Evolutionary conservation across 495 filamentous ascomycete genomes (phyloP), one percentile per base, ranked within the genome.

Genomic region (Annulohypoxylon stygium): DNA sequence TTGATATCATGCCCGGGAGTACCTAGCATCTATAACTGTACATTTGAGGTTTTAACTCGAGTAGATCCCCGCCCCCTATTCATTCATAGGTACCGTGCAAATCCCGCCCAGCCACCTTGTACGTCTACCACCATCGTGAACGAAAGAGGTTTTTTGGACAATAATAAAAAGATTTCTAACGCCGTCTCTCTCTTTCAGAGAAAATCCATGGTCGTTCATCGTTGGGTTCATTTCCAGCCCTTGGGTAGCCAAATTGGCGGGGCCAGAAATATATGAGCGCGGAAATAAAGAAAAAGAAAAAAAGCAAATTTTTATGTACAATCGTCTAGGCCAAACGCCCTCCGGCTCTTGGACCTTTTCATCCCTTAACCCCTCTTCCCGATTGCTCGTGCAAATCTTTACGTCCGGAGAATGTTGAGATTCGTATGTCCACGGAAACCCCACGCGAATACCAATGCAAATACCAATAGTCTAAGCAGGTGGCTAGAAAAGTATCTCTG

Each of bases 371-470:
- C 20, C 14, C 41, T 61, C 54, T 53, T 73, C 25, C 66, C 55
- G 71, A 74, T 74, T 74, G 71, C 71, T 74, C 71, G 61, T 61
- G 65, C 61, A 58, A 54, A 74, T 65, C 48, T 62, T 74, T 60
- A 30, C 37, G 45, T 47, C 61, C 53, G 71, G 37, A 62, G 65
- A 65, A n/a, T 37, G 54, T 11, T 41, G 61, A 59, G 43, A 55
- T 16, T 67, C 61, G 66, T 48, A 36, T 48, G 36, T 36, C 65
- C 37, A 53, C 55, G 66, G 61, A 69, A 59, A 51, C 61, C 54
- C 61, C 55, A 69, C 61, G 54, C 47, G 58, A 65, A 66, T 45
- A 36, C 47, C 60, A 62, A 30, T 30, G 30, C 30, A 23, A 23
- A 23, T 23, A 23, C 20, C 20, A 23, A 60, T 50, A 55, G 55